phyloP scores from a whole-genome alignment of 495 filamentous ascomycete genomes.

The Thermothielavioides terrestris region DNA sequence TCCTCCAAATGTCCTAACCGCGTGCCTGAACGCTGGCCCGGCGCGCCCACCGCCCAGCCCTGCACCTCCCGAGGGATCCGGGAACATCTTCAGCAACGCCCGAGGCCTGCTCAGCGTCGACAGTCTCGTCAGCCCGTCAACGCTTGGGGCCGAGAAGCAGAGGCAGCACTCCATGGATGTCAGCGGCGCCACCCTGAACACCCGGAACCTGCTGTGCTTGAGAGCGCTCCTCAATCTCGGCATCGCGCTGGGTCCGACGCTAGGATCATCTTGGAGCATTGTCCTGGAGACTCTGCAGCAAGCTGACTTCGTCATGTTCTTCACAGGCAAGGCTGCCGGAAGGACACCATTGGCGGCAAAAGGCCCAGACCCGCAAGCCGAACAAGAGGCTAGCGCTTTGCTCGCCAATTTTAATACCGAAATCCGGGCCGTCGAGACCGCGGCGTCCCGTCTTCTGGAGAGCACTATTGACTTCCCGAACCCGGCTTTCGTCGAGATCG shows the following conservation, averaged over 20 bases:
- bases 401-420: conserved; percentile 64
- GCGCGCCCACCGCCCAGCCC: conserved; percentile 28
- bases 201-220: conserved; percentile 81
- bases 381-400: conserved; percentile 39
- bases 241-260: conserved; percentile 83
- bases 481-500: conserved; percentile 65
- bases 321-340: conserved; percentile 41
- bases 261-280: conserved; percentile 80
- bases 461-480: conserved; percentile 83
- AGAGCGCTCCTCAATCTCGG: conserved; percentile 86
- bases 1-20: conserved; percentile 62
- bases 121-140: conserved; percentile 42
- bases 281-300: conserved; percentile 84
- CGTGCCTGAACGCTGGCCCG: conserved; percentile 44
- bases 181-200: conserved; percentile 55
- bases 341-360: conserved; percentile 37
- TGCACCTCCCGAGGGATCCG: conserved; percentile 39
- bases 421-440: conserved; percentile 80
- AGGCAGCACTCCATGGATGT: conserved; percentile 46
- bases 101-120: conserved; percentile 60
- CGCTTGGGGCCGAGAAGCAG: conserved; percentile 41
- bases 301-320: conserved; percentile 75
- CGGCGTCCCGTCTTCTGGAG: conserved; percentile 78
- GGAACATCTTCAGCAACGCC: conserved; percentile 51
- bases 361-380: conserved; percentile 33